Evolutionary conservation across 305 asterid species (phyloP).

Genomic region (Fraxinus paxiana): DNA sequence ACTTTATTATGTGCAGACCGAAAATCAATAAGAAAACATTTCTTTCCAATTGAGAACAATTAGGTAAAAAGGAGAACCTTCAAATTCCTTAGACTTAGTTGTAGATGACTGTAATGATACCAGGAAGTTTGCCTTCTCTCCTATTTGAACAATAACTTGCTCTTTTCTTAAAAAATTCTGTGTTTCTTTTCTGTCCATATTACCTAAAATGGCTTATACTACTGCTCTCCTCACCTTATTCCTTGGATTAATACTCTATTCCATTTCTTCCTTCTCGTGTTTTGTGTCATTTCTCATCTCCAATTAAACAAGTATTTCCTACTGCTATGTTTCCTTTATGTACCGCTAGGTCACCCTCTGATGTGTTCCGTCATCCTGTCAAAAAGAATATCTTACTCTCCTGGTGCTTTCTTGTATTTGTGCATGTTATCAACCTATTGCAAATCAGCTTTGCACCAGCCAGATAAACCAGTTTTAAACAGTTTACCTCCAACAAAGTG

Average conservation of each 20-base stretch:
- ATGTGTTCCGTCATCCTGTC: neutral
- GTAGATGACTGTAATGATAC: neutral
- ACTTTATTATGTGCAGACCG: neutral
- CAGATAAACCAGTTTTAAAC: neutral
- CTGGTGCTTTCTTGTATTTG: constrained; percentile 5
- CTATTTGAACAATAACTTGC: neutral
- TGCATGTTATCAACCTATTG: neutral
- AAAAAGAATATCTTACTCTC: neutral
- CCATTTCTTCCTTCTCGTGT: neutral
- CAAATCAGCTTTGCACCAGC: neutral
- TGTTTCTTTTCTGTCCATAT: neutral
- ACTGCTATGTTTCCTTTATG: neutral
- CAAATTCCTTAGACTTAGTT: neutral
- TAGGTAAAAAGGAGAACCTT: neutral
- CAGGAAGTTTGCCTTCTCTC: neutral
- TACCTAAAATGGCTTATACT: neutral
- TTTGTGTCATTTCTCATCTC: neutral
- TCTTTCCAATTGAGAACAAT: neutral
- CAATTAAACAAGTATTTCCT: constrained; percentile 1
- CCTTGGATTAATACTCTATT: neutral
- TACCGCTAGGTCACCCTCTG: neutral
- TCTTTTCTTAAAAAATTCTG: neutral
- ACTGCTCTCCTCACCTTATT: neutral
- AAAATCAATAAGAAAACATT: neutral
- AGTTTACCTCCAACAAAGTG: neutral